phyloP scores from a whole-genome alignment of 176 grass and related monocot genomes.

The Microstegium vimineum region DNA sequence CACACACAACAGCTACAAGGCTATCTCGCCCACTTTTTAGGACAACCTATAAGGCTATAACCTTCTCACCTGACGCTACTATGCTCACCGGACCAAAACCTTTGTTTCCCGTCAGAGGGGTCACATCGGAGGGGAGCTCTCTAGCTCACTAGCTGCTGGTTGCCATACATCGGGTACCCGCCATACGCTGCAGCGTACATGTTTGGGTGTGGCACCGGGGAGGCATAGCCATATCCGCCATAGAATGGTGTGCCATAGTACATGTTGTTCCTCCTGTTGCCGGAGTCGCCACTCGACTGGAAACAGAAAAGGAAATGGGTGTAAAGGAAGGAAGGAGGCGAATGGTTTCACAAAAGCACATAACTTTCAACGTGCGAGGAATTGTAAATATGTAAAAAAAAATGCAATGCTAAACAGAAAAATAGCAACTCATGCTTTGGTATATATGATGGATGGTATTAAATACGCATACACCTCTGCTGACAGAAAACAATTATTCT shows the following conservation, averaged over 20 bases:
- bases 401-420: neutral
- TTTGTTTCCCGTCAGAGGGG: conserved; percentile 41
- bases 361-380: neutral
- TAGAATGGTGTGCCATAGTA: conserved; percentile 63
- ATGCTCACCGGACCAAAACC: conserved; percentile 55
- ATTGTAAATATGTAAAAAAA: neutral
- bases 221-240: conserved; percentile 51
- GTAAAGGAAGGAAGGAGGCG: neutral
- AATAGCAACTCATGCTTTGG: neutral
- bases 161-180: conserved; percentile 52
- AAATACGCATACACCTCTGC: neutral
- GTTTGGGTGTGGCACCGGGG: conserved; percentile 45
- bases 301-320: conserved; percentile 9
- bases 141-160: conserved; percentile 75
- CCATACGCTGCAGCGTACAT: conserved; percentile 59
- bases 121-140: conserved; percentile 1
- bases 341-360: neutral
- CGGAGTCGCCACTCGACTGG: conserved; percentile 50
- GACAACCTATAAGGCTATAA: conserved; percentile 30
- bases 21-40: conserved; percentile 38
- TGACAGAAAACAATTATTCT: neutral
- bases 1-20: conserved; percentile 29
- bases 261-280: conserved; percentile 53
- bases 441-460: neutral
- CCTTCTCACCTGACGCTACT: conserved; percentile 29